Conservation (phyloP, 352 stramenopile species). For the Pythium monospermum region DNA sequence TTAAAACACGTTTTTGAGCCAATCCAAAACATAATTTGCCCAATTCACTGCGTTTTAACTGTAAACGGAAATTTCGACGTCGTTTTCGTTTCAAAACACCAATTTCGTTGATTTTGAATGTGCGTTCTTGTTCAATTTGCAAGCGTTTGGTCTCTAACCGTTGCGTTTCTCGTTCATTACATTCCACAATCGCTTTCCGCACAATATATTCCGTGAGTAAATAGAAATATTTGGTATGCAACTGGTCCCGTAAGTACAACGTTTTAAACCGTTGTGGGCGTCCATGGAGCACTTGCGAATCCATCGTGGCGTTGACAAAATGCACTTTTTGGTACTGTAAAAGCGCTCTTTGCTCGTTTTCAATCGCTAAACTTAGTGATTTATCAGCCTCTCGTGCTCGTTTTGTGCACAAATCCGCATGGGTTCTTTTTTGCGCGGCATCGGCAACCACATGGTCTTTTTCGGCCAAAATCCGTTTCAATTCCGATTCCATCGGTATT, state of each 20-base stretch:
- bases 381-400: conserved; percentile 29
- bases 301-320: conserved; percentile 50
- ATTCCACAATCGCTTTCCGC: conserved; percentile 35
- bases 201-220: conserved; percentile 57
- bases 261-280: conserved; percentile 63
- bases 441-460: conserved; percentile 52
- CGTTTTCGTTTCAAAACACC: conserved; percentile 43
- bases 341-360: conserved; percentile 32
- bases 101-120: conserved; percentile 49
- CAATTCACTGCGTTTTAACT: conserved; percentile 40
- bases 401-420: conserved; percentile 39
- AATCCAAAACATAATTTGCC: conserved; percentile 47
- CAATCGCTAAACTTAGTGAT: conserved; percentile 27
- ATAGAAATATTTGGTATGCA: conserved; percentile 52
- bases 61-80: conserved; percentile 36
- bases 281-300: conserved; percentile 63
- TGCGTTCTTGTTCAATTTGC: conserved; percentile 33
- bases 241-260: conserved; percentile 44
- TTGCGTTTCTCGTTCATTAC: conserved; percentile 37
- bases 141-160: conserved; percentile 30
- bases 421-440: conserved; percentile 37
- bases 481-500: conserved; percentile 30
- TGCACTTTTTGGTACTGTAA: conserved; percentile 41
- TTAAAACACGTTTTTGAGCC: conserved; percentile 28
- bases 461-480: conserved; percentile 40